phyloP scores from a whole-genome alignment of 2,329 filamentous ascomycete genomes.

The Monosporascus sp. region DNA sequence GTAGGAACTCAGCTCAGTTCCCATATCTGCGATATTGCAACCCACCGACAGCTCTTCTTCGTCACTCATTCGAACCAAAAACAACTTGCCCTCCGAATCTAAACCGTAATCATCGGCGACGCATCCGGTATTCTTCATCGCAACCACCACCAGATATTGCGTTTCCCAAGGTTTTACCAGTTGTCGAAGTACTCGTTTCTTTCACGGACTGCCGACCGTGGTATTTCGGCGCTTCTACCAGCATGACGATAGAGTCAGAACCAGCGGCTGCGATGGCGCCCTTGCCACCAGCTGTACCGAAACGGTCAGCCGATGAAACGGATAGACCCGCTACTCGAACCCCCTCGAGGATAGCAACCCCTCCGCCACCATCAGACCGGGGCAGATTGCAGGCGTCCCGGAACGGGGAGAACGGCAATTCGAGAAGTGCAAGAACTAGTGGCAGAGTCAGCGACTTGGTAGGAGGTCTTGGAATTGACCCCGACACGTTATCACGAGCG shows the following conservation, averaged over 20 bases:
- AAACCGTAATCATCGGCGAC: neutral
- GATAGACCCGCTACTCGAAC: slow-evolving; percentile 28
- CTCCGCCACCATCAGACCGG: slow-evolving; percentile 39
- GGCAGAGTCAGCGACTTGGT: slow-evolving; percentile 31
- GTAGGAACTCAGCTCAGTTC: neutral
- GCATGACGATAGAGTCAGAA: slow-evolving; percentile 32
- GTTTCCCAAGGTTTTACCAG: neutral
- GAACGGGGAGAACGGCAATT: slow-evolving; percentile 31
- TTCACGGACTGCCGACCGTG: slow-evolving; percentile 9
- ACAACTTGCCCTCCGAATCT: neutral
- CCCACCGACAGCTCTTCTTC: neutral
- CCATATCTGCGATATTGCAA: neutral
- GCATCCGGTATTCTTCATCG: neutral
- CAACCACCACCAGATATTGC: neutral
- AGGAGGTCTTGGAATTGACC: slow-evolving; percentile 37
- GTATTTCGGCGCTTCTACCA: slow-evolving; percentile 7
- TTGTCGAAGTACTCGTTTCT: neutral
- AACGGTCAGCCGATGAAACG: slow-evolving; percentile 29
- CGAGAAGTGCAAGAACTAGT: slow-evolving; percentile 29
- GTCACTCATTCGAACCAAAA: neutral
- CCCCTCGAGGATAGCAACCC: slow-evolving; percentile 36
- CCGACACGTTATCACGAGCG: slow-evolving; percentile 45
- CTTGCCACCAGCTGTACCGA: slow-evolving; percentile 13
- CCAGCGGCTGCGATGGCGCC: slow-evolving; percentile 17
- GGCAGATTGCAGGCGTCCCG: slow-evolving; percentile 37